phyloP scores from a whole-genome alignment of 2,329 filamentous ascomycete genomes.

The Trichoderma citrinoviride region DNA sequence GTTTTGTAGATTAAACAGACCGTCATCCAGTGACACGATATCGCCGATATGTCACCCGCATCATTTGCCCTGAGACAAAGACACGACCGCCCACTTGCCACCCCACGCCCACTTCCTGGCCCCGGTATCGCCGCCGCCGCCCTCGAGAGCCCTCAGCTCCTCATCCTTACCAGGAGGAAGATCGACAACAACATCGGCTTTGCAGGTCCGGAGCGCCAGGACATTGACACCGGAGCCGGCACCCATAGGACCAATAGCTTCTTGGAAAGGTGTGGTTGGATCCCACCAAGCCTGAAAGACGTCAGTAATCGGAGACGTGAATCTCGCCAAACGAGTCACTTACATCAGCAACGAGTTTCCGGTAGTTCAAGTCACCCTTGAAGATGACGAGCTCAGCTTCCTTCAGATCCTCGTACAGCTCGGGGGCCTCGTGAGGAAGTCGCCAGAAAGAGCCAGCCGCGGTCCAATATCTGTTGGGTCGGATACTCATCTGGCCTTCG shows the following conservation, averaged over 20 bases:
- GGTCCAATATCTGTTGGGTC: conserved; percentile 91
- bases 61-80: conserved; percentile 37
- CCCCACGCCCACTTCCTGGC: conserved; percentile 89
- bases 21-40: not conserved
- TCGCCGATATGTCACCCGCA: conserved; percentile 21
- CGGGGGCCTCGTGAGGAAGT: conserved; percentile 65
- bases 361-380: conserved; percentile 96
- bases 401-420: conserved; percentile 74
- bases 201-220: conserved; percentile 87
- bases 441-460: conserved; percentile 85
- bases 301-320: not conserved
- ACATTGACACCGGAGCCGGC: conserved; percentile 78
- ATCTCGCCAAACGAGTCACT: conserved; percentile 33
- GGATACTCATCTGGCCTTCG: conserved; percentile 78
- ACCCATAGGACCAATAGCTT: conserved; percentile 83
- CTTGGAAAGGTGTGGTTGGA: conserved; percentile 78
- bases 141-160: conserved; percentile 64
- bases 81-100: conserved; percentile 95
- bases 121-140: conserved; percentile 67
- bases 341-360: conserved; percentile 88
- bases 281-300: conserved; percentile 60
- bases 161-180: conserved; percentile 81
- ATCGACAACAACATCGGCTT: conserved; percentile 92
- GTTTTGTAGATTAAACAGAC: not conserved
- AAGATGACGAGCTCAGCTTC: conserved; percentile 86